Evolutionary conservation across 495 filamentous ascomycete species (phyloP).

Genomic region (Penicillium samsonianum): DNA sequence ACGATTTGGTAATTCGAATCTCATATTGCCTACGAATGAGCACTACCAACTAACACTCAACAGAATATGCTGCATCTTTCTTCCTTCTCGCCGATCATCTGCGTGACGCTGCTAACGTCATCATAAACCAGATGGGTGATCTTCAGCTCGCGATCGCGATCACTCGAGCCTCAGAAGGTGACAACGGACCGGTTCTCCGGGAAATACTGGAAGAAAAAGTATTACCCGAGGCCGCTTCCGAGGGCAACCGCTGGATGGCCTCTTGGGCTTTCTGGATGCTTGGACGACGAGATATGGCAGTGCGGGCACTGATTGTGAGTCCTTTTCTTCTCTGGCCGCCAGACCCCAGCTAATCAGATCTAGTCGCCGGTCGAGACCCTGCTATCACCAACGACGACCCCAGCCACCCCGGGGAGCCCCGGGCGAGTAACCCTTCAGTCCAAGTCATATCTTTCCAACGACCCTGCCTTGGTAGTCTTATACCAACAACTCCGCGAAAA

Average conservation of each 20-base stretch:
- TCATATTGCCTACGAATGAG: neutral
- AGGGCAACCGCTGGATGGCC: slow-evolving; percentile 91
- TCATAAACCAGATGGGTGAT: slow-evolving; percentile 81
- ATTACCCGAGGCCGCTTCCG: slow-evolving; percentile 70
- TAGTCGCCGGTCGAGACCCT: slow-evolving; percentile 78
- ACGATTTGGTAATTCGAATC: slow-evolving; percentile 66
- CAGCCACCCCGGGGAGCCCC: slow-evolving; percentile 48
- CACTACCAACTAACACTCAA: slow-evolving; percentile 11
- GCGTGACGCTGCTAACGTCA: slow-evolving; percentile 81
- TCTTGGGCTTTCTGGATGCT: slow-evolving; percentile 98
- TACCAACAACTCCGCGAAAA: slow-evolving; percentile 86
- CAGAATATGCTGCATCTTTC: slow-evolving; percentile 93
- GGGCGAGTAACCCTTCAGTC: slow-evolving; percentile 57
- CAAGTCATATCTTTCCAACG: slow-evolving; percentile 82
- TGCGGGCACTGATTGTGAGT: slow-evolving; percentile 71
- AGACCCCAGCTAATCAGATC: slow-evolving; percentile 9
- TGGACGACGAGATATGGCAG: slow-evolving; percentile 76
- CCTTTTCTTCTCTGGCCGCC: neutral
- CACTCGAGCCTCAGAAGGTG: slow-evolving; percentile 85
- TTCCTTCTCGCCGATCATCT: slow-evolving; percentile 89
- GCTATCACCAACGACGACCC: slow-evolving; percentile 43
- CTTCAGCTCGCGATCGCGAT: slow-evolving; percentile 90
- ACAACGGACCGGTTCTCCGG: slow-evolving; percentile 71
- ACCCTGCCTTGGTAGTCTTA: slow-evolving; percentile 82
- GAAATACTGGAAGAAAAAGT: slow-evolving; percentile 78